Evolutionary conservation across 495 filamentous ascomycete species (phyloP).

Genomic region (Neurospora hispaniola): DNA sequence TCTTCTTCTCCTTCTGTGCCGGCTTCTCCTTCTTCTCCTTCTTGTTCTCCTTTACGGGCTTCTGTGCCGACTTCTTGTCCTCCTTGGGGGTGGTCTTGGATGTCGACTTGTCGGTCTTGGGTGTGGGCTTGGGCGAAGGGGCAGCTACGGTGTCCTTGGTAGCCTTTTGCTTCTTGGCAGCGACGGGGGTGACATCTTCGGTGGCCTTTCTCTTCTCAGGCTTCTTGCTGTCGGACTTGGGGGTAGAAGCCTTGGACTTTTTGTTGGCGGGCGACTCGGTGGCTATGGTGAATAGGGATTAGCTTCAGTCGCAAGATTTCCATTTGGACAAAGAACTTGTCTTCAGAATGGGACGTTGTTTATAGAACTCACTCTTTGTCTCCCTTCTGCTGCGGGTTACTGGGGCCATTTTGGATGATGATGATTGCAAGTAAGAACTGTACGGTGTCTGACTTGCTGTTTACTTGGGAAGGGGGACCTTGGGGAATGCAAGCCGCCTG

Average conservation of each 20-base stretch:
- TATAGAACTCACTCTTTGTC: conserved; percentile 51
- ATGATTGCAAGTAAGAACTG: background rate
- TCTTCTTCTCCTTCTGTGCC: conserved; percentile 20
- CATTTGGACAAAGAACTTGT: background rate
- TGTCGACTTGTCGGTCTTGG: conserved; percentile 19
- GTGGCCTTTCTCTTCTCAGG: conserved; percentile 41
- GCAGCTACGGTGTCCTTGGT: conserved; percentile 17
- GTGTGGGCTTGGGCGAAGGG: conserved; percentile 3
- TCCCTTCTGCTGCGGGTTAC: conserved; percentile 56
- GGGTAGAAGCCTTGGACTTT: conserved; percentile 36
- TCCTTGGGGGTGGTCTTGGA: conserved; percentile 12
- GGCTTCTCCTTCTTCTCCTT: conserved; percentile 15
- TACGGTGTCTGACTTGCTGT: background rate
- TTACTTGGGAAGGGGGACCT: background rate
- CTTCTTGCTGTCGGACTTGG: conserved; percentile 14
- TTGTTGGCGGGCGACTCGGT: conserved; percentile 49
- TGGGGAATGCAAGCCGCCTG: background rate
- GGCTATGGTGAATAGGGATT: conserved; percentile 25
- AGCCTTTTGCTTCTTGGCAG: conserved; percentile 31
- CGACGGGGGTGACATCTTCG: conserved; percentile 34
- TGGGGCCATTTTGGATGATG: conserved; percentile 48
- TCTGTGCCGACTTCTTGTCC: conserved; percentile 22
- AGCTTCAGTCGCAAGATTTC: conserved; percentile 11
- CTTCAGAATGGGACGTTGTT: background rate
- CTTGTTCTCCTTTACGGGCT: conserved; percentile 15